Evolutionary conservation across 495 filamentous ascomycete genomes (phyloP), one percentile per base, ranked within the genome.

Genomic region (Podospora anserina): DNA sequence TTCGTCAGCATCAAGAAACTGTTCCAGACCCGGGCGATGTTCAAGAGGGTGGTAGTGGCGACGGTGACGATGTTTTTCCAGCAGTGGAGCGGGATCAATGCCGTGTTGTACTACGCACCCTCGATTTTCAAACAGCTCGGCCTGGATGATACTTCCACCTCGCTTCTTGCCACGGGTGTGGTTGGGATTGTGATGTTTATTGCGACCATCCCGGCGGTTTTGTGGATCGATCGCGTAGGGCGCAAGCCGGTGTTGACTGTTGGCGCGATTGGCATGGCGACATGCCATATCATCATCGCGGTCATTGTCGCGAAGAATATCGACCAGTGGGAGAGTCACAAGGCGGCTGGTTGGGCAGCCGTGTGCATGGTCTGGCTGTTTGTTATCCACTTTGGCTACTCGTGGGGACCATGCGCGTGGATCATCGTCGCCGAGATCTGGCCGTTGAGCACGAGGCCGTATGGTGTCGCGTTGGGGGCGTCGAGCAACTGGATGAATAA

Each of bases 291-390:
- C 68, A 88, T 93, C 77, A 89, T 95, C 64, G 91, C 90, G 53
- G 83, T 86, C 68, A 89, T 94, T 72, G 82, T 91, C 15, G 91
- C 87, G 58, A 87, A 82, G 65, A 87, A 89, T 78, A 79, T 88
- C 5, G 66, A 88, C 69, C 76, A 81, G 39, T 89, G 91, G 85
- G 72, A 77, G 1, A 71, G 74, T 7, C 86, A 95, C 68, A 74
- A 78, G 20, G 86, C 85, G 0, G 89, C 89, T 6, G 92, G 90
- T 0, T 95, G 91, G 91, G 91, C 83, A 4, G 91, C 89, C 6
- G 88, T 92, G 19, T 87, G 82, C 67, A 92, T 94, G 84, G 90
- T 95, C 67, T 95, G 90, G 85, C 84, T 94, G 32, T 95, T 92
- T 72, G 90, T 93, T 71, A 80, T 92, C 56, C 89, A 92, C 74